Percentiles rank a stretch among this genome's conserved stretches.
Evolutionary conservation across 306 rosid genomes (phyloP).

Genomic region (Gastrolobium villosum): DNA sequence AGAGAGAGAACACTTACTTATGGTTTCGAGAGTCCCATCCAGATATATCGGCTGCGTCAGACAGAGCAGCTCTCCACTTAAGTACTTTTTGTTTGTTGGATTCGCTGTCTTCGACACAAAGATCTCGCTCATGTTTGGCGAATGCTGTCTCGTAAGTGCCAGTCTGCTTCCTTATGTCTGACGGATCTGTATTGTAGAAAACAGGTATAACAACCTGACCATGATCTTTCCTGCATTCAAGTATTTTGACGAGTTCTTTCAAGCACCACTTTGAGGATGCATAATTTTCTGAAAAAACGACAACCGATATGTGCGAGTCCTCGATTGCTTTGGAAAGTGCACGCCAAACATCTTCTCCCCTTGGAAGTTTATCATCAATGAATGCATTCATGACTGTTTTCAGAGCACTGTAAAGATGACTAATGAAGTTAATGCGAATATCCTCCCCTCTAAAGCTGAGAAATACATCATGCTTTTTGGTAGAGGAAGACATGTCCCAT

Average conservation of each 20-base stretch:
- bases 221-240: no score
- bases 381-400: neutral
- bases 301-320: neutral
- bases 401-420: neutral
- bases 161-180: neutral
- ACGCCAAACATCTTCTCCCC: neutral
- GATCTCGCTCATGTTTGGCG: conserved; percentile 16
- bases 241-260: neutral
- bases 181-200: neutral
- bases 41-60: neutral
- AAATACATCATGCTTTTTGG: neutral
- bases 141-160: conserved; percentile 6
- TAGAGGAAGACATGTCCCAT: neutral
- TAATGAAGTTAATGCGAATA: neutral
- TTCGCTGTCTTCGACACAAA: neutral
- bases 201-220: no score
- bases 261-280: neutral
- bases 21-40: conserved; percentile 18
- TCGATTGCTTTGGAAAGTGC: neutral
- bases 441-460: neutral
- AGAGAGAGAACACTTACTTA: neutral
- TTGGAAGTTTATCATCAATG: neutral
- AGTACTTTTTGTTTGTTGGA: neutral
- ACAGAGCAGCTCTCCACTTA: conserved; percentile 8
- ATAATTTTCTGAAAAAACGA: neutral